Base-by-base conservation (phyloP, 257 asterid species). In the Cynanchum wilfordii region DNA sequence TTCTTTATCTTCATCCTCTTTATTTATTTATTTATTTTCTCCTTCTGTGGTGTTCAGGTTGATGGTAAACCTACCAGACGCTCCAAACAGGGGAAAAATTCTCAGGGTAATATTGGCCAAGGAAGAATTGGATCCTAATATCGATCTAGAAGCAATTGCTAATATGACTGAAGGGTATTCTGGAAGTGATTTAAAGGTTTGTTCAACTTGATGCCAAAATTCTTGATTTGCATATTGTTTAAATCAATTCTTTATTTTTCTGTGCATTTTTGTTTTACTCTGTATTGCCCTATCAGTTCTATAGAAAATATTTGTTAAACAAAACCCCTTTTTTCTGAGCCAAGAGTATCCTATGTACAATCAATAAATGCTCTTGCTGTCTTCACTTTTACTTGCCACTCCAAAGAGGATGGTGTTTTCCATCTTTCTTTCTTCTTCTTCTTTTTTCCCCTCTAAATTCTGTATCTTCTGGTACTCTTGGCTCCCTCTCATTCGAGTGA, bases 171-270 rank as follows among this genome's bases (percentile, higher is more conserved):
- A 89, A 25, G 98, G 96, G 66, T 90, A 90, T 79, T 92, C 98
- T 4, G 98, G 98, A 76, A 92, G 98, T 78, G 98, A 92, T 87
- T 82, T 92, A n/a, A 92, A 90, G 98, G 98, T 92, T 77, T 79
- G 85, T n/a, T 60, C 27, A 44, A 13, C 72, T 51, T 60, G 50
- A 60, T 72, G 58, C 33, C 17, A 15, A 16, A 63, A n/a, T 50
- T 45, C 33, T 10, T 68, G 40, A 19, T 51, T 68, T 68, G 60
- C 68, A n/a, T 56, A 22, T 47, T 75, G 19, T 10, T 71, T 22
- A 49, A 47, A 45, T 29, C 40, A 16, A 24, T 54, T 42, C 60
- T 62, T n/a, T 40, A 2, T 15, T 69, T 73, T 49, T 65, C 44
- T 55, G 44, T 3, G 9, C 2, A 33, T 20, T 54, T 54, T 54